Percentiles rank a stretch among this genome's conserved stretches.
phyloP scores from a whole-genome alignment of 768 basidiomycete species.

The Mycena sanguinolenta region DNA sequence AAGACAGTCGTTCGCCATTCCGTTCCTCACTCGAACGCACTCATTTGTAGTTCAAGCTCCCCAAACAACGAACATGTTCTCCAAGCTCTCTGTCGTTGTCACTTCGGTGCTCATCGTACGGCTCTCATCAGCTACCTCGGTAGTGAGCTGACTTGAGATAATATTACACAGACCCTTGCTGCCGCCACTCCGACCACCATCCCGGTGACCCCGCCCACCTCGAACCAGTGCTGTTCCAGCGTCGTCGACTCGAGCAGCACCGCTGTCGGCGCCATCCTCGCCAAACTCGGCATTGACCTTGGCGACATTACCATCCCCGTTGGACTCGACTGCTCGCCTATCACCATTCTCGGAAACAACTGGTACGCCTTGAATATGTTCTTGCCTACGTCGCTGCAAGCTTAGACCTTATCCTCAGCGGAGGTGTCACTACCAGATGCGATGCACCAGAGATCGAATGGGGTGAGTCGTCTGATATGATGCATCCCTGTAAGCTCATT shows the following conservation, averaged over 20 bases:
- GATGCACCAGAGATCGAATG: conserved; percentile 25
- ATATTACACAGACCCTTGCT: conserved; percentile 1
- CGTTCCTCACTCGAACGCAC: not conserved
- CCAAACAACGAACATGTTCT: not conserved
- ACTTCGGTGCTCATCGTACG: not conserved
- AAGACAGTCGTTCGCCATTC: too few relatives aligned
- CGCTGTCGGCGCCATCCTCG: not conserved
- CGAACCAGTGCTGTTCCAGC: not conserved
- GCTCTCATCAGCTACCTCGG: not conserved
- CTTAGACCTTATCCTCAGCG: not conserved
- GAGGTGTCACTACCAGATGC: conserved; percentile 4
- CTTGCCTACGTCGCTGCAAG: not conserved
- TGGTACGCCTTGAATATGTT: not conserved
- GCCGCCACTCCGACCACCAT: conserved; percentile 5
- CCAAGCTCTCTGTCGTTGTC: not conserved
- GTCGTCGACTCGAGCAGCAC: not conserved
- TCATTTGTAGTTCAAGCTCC: not conserved
- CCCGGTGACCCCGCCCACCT: not conserved
- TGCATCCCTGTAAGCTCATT: not conserved
- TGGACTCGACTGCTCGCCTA: not conserved
- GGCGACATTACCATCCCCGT: not conserved
- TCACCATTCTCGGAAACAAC: not conserved
- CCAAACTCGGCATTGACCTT: not conserved
- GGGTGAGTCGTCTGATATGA: not conserved
- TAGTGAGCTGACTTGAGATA: not conserved